phyloP scores from a whole-genome alignment of 257 asterid species.

The Pogostemon cablin region DNA sequence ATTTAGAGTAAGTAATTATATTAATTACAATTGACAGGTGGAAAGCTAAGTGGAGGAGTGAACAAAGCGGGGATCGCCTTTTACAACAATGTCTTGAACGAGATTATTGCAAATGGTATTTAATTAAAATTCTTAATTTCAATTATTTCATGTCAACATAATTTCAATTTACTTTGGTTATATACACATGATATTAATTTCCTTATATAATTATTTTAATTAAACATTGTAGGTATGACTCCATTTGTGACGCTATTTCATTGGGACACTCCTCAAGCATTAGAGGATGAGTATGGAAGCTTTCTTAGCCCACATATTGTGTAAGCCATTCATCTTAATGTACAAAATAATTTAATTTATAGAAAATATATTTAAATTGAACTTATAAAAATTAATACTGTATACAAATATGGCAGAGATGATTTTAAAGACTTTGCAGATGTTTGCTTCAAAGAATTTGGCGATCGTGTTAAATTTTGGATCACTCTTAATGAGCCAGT shows the following conservation, averaged over 20 bases:
- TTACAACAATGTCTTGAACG: slow-evolving; percentile 60
- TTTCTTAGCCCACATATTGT: slow-evolving; percentile 54
- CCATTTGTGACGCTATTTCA: slow-evolving; percentile 72
- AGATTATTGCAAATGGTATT: slow-evolving; percentile 54
- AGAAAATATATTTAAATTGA: neutral
- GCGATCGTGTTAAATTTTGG: slow-evolving; percentile 66
- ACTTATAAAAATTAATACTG: neutral
- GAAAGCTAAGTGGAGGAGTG: slow-evolving; percentile 59
- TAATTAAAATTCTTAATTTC: neutral
- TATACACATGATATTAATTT: neutral
- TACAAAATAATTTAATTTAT: neutral
- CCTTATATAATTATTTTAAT: neutral
- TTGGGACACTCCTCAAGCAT: slow-evolving; percentile 83
- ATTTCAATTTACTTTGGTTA: neutral
- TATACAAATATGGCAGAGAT: slow-evolving; percentile 37
- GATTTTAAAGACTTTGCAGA: slow-evolving; percentile 53
- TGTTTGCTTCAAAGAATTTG: slow-evolving; percentile 57
- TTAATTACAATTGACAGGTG: slow-evolving; percentile 36
- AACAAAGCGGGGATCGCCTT: slow-evolving; percentile 60
- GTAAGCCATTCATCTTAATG: slow-evolving; percentile 40
- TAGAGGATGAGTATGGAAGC: slow-evolving; percentile 72
- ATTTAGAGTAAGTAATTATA: neutral
- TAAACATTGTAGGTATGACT: slow-evolving; percentile 39
- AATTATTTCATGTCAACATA: too few relatives aligned
- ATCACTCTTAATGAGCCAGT: slow-evolving; percentile 60